Evolutionary conservation across 1,284 basidiomycete genomes (phyloP).

Genomic region (Tremellales sp.): DNA sequence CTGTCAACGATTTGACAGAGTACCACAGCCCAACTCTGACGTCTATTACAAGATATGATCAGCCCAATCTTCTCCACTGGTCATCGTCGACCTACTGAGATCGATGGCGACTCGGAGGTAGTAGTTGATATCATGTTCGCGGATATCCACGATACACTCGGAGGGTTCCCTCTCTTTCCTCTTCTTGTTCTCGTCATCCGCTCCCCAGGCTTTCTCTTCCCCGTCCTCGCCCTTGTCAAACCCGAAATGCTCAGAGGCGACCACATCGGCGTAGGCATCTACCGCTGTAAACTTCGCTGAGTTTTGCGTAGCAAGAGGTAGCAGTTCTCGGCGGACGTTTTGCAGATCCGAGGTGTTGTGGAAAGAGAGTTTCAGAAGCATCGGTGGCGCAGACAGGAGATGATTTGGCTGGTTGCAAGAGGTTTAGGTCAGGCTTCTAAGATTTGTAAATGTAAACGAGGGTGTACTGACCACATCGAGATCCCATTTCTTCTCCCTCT

Average conservation of each 20-base stretch:
- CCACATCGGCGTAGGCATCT: constrained; percentile 97
- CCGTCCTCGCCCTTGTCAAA: constrained; percentile 57
- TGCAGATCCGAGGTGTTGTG: constrained; percentile 90
- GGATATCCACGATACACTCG: constrained; percentile 87
- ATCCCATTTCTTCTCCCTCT: constrained; percentile 85
- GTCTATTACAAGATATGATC: constrained; percentile 51
- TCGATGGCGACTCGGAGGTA: constrained; percentile 98
- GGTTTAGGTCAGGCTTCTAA: background rate
- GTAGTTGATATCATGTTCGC: constrained; percentile 97
- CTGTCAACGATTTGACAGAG: constrained; percentile 74
- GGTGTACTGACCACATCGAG: constrained; percentile 63
- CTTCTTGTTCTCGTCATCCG: constrained; percentile 51
- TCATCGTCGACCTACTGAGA: constrained; percentile 55
- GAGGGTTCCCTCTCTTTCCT: constrained; percentile 70
- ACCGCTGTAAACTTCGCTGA: constrained; percentile 91
- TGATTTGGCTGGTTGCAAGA: constrained; percentile 70
- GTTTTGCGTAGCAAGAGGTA: constrained; percentile 85
- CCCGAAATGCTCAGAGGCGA: constrained; percentile 63
- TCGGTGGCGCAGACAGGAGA: constrained; percentile 81
- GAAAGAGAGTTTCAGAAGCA: constrained; percentile 87
- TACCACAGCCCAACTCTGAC: constrained; percentile 98
- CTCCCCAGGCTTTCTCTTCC: constrained; percentile 56
- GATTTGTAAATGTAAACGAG: too few relatives aligned
- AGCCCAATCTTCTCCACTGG: background rate
- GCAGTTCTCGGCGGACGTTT: constrained; percentile 76